Base-by-base conservation (phyloP, 345 rosid genomes). In the Limnanthes douglasii region DNA sequence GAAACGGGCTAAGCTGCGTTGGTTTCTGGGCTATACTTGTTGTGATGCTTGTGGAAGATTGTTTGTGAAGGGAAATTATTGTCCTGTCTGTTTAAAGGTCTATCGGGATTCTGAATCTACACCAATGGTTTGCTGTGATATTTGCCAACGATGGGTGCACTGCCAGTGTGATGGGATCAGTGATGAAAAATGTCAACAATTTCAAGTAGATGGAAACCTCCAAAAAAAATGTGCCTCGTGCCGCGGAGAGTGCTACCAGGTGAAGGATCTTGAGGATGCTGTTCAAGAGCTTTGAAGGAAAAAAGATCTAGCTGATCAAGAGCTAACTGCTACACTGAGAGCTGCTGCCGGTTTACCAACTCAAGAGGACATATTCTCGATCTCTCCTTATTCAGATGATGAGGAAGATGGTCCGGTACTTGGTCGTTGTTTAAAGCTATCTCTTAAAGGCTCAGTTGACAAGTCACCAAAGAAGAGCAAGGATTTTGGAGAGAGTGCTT, bases 1-100 rank as follows among this genome's bases (percentile, higher is more conserved):
- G 99, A 61, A 92, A 92, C 60, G 99, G 99, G 54, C 66, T 80
- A 54, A 92, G 99, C 29, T 76, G 85, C 85, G 99, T 66, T 92
- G 99, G 99, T 92, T 92, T 70, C 66, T 92, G 66, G 88, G 94
- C 45, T 78, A 80, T 61, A 85, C 99, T 50, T 81, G 96, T 51
- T 92, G 99, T 55, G 99, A 92, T 81, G 93, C 99, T 42, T 92
- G 99, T 62, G 99, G 99, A 67, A 85, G 99, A 67, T 61, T 92
- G 71, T 92, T 92, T 60, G 94, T 75, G 49, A 92, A 92, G 66
- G 99, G 99, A 48, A 92, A 92, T 45, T 92, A 92, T 23, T 92
- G 99, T 44, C 99, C 96, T 41, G 93, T 92, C 50, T 92, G 99
- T 59, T 68, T 92, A 64, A 92, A 92, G 99, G 99, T 88, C 37